Evolutionary conservation across 2,329 filamentous ascomycete species (phyloP).

Genomic region (Aureobasidium sp.): DNA sequence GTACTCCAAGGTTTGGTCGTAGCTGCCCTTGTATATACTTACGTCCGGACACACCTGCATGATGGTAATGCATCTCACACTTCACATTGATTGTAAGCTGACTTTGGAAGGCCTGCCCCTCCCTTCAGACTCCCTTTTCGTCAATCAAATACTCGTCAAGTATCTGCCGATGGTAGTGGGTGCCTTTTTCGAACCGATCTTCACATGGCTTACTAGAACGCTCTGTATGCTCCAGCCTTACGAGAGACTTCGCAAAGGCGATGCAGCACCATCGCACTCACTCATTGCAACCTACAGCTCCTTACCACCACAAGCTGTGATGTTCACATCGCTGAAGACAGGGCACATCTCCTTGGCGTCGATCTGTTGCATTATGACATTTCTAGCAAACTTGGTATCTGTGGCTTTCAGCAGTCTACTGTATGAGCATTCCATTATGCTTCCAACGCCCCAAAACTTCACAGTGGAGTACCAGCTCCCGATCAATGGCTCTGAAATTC

Average conservation of each 20-base stretch:
- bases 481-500: slow-evolving; percentile 23
- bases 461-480: slow-evolving; percentile 21
- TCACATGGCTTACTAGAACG: slow-evolving; percentile 47
- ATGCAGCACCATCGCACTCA: slow-evolving; percentile 25
- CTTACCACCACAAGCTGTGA: slow-evolving; percentile 45
- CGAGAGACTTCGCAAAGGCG: slow-evolving; percentile 39
- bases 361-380: slow-evolving; percentile 38
- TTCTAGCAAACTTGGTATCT: slow-evolving; percentile 47
- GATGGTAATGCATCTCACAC: too few relatives aligned
- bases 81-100: too few relatives aligned
- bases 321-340: slow-evolving; percentile 39
- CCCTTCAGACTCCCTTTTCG: slow-evolving; percentile 29
- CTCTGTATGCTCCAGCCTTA: slow-evolving; percentile 50
- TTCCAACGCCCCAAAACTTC: slow-evolving; percentile 16
- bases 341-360: slow-evolving; percentile 40
- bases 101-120: slow-evolving; percentile 27
- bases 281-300: slow-evolving; percentile 45
- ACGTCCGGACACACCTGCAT: not conserved
- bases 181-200: slow-evolving; percentile 50
- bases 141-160: slow-evolving; percentile 36
- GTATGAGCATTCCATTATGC: slow-evolving; percentile 27
- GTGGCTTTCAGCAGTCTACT: slow-evolving; percentile 47
- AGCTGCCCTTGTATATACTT: not conserved
- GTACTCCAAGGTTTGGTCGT: not conserved
- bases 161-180: slow-evolving; percentile 49